Evolutionary conservation across 768 basidiomycete genomes (phyloP).

Genomic region (Amanita rubescens): DNA sequence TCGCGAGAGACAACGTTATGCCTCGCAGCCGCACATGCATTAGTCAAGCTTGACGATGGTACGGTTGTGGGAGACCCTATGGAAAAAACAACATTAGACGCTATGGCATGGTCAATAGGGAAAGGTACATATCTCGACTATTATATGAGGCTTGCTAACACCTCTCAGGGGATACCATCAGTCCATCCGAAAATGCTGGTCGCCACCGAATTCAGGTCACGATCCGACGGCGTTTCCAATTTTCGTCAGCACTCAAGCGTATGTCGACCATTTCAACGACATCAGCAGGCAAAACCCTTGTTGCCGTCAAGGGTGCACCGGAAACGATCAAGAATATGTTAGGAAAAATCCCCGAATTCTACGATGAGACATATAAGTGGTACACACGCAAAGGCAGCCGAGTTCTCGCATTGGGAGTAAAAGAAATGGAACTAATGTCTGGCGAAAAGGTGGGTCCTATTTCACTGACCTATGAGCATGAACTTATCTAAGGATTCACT

Average conservation of each 20-base stretch:
- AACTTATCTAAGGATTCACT: background rate
- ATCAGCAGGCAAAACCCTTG: conserved; percentile 50
- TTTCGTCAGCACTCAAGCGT: conserved; percentile 93
- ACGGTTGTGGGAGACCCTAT: conserved; percentile 95
- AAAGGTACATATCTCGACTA: conserved; percentile 40
- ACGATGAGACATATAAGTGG: conserved; percentile 94
- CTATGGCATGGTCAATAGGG: conserved; percentile 79
- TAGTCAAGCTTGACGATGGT: conserved; percentile 92
- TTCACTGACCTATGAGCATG: background rate
- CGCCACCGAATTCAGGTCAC: conserved; percentile 53
- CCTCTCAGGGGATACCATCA: conserved; percentile 56
- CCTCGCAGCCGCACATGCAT: conserved; percentile 90
- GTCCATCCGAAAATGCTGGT: conserved; percentile 47
- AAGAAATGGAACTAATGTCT: conserved; percentile 67
- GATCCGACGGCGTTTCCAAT: conserved; percentile 92
- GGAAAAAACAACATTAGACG: conserved; percentile 94
- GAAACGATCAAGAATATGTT: conserved; percentile 95
- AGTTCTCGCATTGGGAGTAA: conserved; percentile 86
- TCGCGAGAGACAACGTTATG: conserved; percentile 75
- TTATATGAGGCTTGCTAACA: conserved; percentile 16
- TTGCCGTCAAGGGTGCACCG: conserved; percentile 92
- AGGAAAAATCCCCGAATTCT: conserved; percentile 57
- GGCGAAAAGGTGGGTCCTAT: conserved; percentile 56
- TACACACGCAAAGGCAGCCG: conserved; percentile 91
- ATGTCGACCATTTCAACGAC: conserved; percentile 87